Conservation (phyloP, 2,329 filamentous ascomycete species). For the Cadophora gregata region DNA sequence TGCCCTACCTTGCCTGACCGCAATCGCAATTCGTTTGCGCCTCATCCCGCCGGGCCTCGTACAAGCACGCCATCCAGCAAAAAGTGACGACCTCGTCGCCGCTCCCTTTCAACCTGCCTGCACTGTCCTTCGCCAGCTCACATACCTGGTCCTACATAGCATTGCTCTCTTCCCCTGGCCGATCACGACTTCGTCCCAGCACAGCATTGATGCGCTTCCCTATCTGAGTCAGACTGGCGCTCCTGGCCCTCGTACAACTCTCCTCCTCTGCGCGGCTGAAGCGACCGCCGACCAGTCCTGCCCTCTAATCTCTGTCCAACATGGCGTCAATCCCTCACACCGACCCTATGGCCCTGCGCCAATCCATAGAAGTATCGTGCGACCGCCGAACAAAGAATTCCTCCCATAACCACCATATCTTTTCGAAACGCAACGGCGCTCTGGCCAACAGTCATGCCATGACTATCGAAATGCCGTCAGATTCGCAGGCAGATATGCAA, state of each 20-base stretch:
- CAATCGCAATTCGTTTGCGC: no score
- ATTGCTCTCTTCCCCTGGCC: constrained; percentile 13
- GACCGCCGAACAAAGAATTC: constrained; percentile 22
- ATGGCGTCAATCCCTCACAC: constrained; percentile 37
- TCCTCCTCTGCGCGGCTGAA: constrained; percentile 15
- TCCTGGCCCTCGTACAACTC: constrained; percentile 13
- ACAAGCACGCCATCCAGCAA: constrained; percentile 33
- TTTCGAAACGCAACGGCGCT: constrained; percentile 22
- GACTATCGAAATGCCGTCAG: constrained; percentile 29
- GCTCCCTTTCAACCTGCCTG: neutral
- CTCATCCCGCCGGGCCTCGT: neutral
- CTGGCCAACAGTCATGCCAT: constrained; percentile 21
- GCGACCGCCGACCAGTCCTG: constrained; percentile 6
- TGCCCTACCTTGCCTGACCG: no score
- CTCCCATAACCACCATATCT: neutral
- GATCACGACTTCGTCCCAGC: constrained; percentile 13
- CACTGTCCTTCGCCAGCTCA: neutral
- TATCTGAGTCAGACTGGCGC: constrained; percentile 14
- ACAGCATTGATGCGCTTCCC: constrained; percentile 14
- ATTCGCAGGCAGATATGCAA: constrained; percentile 22
- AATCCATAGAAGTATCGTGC: constrained; percentile 38
- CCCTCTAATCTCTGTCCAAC: constrained; percentile 16
- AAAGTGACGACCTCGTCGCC: constrained; percentile 32
- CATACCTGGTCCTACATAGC: constrained; percentile 2
- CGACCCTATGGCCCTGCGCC: constrained; percentile 35